Percentiles rank a stretch among this genome's conserved stretches.
Conservation (phyloP, 257 asterid species). For the Solanum peruvianum region DNA sequence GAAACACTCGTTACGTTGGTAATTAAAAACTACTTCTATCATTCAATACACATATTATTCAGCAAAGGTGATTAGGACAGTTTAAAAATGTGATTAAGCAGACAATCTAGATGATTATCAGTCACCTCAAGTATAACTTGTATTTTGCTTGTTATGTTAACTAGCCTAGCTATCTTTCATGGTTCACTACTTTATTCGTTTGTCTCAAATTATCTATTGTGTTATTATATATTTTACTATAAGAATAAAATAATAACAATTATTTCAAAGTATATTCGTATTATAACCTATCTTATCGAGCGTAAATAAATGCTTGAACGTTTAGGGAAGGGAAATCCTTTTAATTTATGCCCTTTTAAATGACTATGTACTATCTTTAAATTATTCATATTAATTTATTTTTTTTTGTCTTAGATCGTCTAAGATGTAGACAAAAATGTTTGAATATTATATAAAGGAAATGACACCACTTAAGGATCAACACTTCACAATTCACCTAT, state of each 20-base stretch:
- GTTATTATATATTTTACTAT: neutral
- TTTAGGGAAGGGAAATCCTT: neutral
- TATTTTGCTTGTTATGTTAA: neutral
- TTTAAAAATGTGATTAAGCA: slow-evolving; percentile 6
- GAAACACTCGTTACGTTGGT: too few species aligned
- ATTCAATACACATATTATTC: neutral
- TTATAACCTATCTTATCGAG: neutral
- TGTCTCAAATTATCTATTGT: neutral
- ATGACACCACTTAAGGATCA: neutral
- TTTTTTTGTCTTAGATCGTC: neutral
- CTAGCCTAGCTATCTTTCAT: neutral
- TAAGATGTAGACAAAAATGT: neutral
- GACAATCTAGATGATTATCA: neutral
- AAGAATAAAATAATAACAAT: too few species aligned
- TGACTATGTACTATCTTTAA: too few species aligned
- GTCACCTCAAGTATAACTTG: neutral
- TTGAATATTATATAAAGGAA: neutral
- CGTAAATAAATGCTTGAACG: neutral
- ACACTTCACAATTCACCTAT: neutral
- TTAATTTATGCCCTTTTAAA: neutral
- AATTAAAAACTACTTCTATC: neutral
- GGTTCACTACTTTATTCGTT: neutral
- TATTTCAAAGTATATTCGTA: too few species aligned
- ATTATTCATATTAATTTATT: neutral
- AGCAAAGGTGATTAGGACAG: slow-evolving; percentile 12